phyloP scores from a whole-genome alignment of 495 filamentous ascomycete species.

The Lophiostoma macrostomum region DNA sequence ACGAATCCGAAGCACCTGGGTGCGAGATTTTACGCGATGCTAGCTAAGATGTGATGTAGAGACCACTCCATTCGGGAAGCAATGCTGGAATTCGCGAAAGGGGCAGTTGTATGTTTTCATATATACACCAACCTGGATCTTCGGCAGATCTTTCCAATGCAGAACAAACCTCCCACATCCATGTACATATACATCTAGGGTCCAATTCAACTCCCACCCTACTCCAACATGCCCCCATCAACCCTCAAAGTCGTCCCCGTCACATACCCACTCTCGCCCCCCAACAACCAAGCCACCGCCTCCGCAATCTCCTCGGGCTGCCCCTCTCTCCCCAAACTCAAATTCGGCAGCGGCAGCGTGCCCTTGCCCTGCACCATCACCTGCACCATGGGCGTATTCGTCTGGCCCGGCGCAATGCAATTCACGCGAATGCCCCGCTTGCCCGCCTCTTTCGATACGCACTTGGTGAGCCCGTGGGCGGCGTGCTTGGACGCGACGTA shows the following conservation, averaged over 20 bases:
- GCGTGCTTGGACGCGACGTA: constrained; percentile 47
- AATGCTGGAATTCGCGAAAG: too few species aligned
- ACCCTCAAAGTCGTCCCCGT: constrained; percentile 29
- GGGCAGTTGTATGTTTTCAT: too few species aligned
- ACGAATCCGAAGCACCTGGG: too few species aligned
- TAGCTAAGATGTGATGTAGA: too few species aligned
- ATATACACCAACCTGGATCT: too few species aligned
- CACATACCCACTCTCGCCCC: constrained; percentile 33
- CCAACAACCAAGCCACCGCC: constrained; percentile 34
- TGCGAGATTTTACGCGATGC: too few species aligned
- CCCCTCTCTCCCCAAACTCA: constrained; percentile 21
- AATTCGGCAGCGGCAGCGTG: not conserved
- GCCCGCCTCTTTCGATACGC: constrained; percentile 57
- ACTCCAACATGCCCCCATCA: constrained; percentile 33
- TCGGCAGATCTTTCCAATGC: too few species aligned
- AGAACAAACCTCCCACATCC: too few species aligned
- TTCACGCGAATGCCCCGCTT: constrained; percentile 56
- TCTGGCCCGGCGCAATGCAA: constrained; percentile 37
- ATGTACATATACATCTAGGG: too few species aligned
- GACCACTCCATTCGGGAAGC: too few species aligned
- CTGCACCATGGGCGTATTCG: constrained; percentile 24
- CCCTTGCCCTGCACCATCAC: constrained; percentile 9
- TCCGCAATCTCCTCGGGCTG: constrained; percentile 33
- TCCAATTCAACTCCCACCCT: not conserved
- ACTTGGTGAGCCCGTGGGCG: constrained; percentile 56